These are phyloP conservation scores for Colletotrichum simmondsii DNA, from an alignment of 2,329 filamentous ascomycete genomes.

Conservation along the genomic window DNA sequence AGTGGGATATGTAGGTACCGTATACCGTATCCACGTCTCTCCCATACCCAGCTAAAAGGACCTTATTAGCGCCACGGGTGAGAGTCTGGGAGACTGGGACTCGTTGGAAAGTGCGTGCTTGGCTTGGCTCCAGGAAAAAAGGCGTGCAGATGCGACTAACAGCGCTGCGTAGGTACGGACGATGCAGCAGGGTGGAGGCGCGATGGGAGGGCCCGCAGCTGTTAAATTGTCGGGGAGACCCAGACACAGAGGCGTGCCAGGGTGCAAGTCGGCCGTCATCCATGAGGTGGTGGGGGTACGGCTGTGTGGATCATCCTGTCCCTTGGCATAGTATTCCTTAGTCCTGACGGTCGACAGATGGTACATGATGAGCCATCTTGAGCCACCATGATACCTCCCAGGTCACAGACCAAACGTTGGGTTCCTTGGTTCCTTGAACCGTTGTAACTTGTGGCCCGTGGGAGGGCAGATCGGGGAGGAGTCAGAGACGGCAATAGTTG, in stretches of 20 bases:
- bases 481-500: slow-evolving; percentile 16
- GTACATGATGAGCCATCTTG: slow-evolving; percentile 18
- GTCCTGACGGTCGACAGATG: background rate
- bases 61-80: too few relatives aligned
- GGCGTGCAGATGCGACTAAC: background rate
- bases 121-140: background rate
- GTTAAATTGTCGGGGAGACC: slow-evolving; percentile 18
- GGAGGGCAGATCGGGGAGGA: background rate
- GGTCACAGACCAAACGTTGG: slow-evolving; percentile 10
- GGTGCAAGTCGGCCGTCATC: background rate
- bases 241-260: background rate
- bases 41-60: too few relatives aligned
- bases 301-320: slow-evolving; percentile 26
- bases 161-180: background rate
- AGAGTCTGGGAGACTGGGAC: too few relatives aligned
- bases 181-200: background rate
- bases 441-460: too few relatives aligned
- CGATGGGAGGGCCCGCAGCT: slow-evolving; percentile 8
- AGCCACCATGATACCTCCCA: slow-evolving; percentile 13
- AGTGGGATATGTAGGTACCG: slow-evolving; percentile 25
- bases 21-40: background rate
- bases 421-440: too few relatives aligned
- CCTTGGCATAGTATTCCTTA: background rate
- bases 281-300: slow-evolving; percentile 15
- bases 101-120: background rate